Evolutionary conservation across 108 stramenopile genomes (phyloP), one percentile per base, ranked within the genome.

Genomic region (Epithemia pelagica): DNA sequence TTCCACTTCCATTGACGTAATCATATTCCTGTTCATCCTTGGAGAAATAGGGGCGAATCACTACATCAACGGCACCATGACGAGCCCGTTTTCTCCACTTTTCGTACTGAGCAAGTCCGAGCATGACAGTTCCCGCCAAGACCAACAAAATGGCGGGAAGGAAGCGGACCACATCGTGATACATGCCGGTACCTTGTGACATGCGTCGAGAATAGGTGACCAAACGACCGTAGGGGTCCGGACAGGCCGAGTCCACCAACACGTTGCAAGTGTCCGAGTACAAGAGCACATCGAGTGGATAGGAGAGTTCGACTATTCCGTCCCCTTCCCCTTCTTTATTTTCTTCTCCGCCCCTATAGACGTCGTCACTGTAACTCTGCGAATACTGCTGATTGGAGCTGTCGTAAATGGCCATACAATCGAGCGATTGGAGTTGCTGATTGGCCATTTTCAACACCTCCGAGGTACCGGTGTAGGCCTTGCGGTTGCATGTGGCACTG

Each of bases 211-310:
- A 5, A 46, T 46, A 46, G 10, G 37, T 46, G 37, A 46, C 10
- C 37, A 57, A 27, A 18, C 26, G 56, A 7, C 56, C 56, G n/a
- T 57, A 57, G n/a, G 56, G 56, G 21, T 57, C 56, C 15, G 56
- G 56, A 57, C 56, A 57, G 56, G 3, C 3, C 7, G 56, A 26
- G 56, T 26, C 56, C 5, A 26, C 18, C 15, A 18, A 27, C 15
- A 57, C 26, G 18, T 3, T 5, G n/a, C 56, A 57, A 5, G 56
- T 21, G 15, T 26, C 25, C 3, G 18, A 19, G 22, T 23, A 26
- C 25, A 27, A 5, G 7, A 57, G 26, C 56, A 57, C 21, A n/a
- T 57, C 56, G 18, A 57, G 56, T 18, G 56, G 56, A 57, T 46
- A 5, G 10, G 5, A 15, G 37, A 46, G 5, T 10, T 46, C 37